Evolutionary conservation across 495 filamentous ascomycete genomes (phyloP).

Genomic region (Astrothelium macrocarpum): DNA sequence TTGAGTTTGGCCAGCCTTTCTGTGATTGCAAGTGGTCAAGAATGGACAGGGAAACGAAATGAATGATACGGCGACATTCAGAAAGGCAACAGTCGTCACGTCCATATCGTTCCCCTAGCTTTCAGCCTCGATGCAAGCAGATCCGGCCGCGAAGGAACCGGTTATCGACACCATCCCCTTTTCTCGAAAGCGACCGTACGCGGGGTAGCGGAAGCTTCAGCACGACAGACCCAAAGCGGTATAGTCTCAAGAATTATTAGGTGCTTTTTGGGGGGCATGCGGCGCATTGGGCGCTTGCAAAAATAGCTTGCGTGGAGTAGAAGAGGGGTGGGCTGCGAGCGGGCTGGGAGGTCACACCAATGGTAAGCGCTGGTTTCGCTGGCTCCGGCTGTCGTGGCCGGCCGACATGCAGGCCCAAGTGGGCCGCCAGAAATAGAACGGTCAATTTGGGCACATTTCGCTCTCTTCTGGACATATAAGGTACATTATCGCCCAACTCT

Average conservation of each 20-base stretch:
- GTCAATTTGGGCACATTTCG: constrained; percentile 26
- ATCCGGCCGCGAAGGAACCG: neutral
- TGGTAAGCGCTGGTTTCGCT: neutral
- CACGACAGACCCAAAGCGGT: neutral
- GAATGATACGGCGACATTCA: neutral
- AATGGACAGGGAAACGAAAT: neutral
- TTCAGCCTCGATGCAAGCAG: constrained; percentile 6
- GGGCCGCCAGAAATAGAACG: constrained; percentile 30
- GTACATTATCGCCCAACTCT: constrained; percentile 21
- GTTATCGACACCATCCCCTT: neutral
- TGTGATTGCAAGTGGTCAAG: neutral
- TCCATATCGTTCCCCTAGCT: neutral
- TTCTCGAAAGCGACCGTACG: neutral
- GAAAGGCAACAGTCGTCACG: neutral
- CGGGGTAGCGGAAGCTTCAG: neutral
- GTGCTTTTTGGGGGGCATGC: neutral
- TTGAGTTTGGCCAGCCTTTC: neutral
- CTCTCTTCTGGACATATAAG: constrained; percentile 32
- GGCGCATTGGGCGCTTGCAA: constrained; percentile 1
- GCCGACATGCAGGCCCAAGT: neutral
- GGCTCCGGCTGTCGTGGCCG: neutral
- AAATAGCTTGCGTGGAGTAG: neutral
- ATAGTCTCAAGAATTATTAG: neutral
- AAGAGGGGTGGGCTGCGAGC: constrained; percentile 1
- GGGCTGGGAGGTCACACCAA: neutral